Conservation (phyloP, 768 basidiomycete genomes). For the Lenzites betulinus region DNA sequence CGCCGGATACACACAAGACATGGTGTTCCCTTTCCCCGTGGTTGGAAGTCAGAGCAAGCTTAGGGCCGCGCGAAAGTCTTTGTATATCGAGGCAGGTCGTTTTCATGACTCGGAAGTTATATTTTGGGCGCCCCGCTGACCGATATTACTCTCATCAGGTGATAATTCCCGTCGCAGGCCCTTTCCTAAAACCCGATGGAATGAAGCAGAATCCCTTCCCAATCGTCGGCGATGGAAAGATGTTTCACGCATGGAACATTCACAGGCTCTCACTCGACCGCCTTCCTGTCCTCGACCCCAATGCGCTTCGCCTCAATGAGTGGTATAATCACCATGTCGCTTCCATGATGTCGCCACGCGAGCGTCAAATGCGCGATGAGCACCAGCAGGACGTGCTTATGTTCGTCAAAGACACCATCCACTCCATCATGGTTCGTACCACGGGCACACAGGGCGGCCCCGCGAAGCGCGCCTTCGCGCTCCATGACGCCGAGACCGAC, state of each 20-base stretch:
- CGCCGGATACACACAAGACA: constrained; percentile 26
- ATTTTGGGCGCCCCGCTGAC: background rate
- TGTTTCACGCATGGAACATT: constrained; percentile 35
- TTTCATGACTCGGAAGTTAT: background rate
- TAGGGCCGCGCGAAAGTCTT: constrained; percentile 56
- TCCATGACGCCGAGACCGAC: constrained; percentile 21
- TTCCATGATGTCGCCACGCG: constrained; percentile 37
- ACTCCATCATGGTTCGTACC: constrained; percentile 30
- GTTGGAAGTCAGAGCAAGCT: constrained; percentile 38
- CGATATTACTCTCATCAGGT: constrained; percentile 20
- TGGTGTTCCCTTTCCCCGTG: constrained; percentile 49
- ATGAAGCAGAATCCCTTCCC: constrained; percentile 32
- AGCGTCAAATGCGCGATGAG: constrained; percentile 30
- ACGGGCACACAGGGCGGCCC: constrained; percentile 30
- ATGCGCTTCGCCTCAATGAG: constrained; percentile 9
- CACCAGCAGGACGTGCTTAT: constrained; percentile 31
- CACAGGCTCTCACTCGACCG: constrained; percentile 41
- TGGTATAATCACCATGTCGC: constrained; percentile 39
- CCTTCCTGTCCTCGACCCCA: constrained; percentile 36
- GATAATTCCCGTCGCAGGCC: constrained; percentile 23
- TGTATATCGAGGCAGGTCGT: constrained; percentile 43
- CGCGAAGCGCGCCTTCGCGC: constrained; percentile 24
- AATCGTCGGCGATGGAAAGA: constrained; percentile 18
- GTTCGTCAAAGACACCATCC: constrained; percentile 37
- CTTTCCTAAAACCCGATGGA: constrained; percentile 24